Evolutionary conservation across 1,284 basidiomycete genomes (phyloP), one percentile per base, ranked within the genome.

Genomic region (Rhodotorula sp.): DNA sequence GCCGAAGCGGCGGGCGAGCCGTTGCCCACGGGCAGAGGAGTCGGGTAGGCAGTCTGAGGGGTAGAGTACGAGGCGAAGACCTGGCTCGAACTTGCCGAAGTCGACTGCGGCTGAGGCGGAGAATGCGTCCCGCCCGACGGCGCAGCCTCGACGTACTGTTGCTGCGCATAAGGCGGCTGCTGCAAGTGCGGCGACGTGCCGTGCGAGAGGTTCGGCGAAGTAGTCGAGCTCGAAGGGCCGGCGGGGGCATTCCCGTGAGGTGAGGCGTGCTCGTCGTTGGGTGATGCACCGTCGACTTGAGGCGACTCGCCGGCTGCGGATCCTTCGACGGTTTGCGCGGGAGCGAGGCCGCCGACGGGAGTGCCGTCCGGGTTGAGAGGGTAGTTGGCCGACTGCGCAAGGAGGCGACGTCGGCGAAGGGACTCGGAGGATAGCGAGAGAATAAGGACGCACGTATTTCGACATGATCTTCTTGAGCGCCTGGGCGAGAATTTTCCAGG

Each of bases 391-490:
- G 74, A 75, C 73, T 74, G 59, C 6, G 24, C 13, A 11, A 47
- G 9, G 52, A 47, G 10, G 24, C 36, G 24, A 24, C 58, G 30
- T 62, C 47, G 10, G 10, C 39, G 15, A 8, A 30, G 7, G 29
- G 11, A n/a, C 34, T 19, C 27, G 32, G 46, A 22, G 36, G 22
- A 6, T 15, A 53, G 44, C 20, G 13, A 47, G 47, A 22, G 22
- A 53, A 27, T 24, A 4, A 20, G 39, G 27, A 55, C 72, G 51
- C 64, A 75, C 72, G 64, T 75, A 75, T 93, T 96, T 96, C 48
- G 89, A 87, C 58, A 97, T 86, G 72, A 97, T 94, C 83, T 96
- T 97, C 73, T 91, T 89, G 68, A 98, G 81, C 0, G 93, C 92
- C 69, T 88, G 85, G 10, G 85, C 86, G 19, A 98, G 84, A 59